phyloP scores from a whole-genome alignment of 345 rosid species.

The Arabidopsis arenosa region DNA sequence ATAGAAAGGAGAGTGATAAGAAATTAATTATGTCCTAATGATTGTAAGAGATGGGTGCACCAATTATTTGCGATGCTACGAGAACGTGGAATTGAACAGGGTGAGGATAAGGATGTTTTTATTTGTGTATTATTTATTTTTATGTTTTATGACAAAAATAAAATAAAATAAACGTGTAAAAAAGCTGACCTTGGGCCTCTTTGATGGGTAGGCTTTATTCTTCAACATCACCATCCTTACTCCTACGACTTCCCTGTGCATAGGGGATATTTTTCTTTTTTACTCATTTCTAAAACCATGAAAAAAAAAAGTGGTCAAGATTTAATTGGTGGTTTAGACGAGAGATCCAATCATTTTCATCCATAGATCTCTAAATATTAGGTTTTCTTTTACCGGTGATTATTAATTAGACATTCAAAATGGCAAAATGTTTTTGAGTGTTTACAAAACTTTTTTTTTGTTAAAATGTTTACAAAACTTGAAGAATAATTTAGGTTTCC shows the following conservation, averaged over 20 bases:
- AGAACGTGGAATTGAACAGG: slow-evolving; percentile 40
- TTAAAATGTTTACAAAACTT: not conserved
- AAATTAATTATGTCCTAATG: slow-evolving; percentile 21
- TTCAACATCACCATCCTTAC: slow-evolving; percentile 42
- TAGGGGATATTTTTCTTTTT: not conserved
- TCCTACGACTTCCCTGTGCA: slow-evolving; percentile 31
- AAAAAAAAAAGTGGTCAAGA: not conserved
- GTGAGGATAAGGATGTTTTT: slow-evolving; percentile 42
- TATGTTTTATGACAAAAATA: not conserved
- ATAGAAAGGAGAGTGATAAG: slow-evolving; percentile 4
- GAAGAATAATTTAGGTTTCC: not conserved
- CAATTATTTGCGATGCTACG: slow-evolving; percentile 45
- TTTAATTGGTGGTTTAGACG: not conserved
- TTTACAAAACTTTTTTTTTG: not conserved
- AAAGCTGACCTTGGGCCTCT: slow-evolving; percentile 39
- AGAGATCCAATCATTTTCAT: slow-evolving; percentile 13
- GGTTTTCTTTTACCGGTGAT: not conserved
- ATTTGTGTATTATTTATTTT: not conserved
- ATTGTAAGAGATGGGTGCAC: slow-evolving; percentile 36
- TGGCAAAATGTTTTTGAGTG: not conserved
- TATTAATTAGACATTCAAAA: not conserved
- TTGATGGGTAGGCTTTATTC: slow-evolving; percentile 36
- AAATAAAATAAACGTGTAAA: slow-evolving; percentile 36
- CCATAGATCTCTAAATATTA: not conserved
- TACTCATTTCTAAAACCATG: slow-evolving; percentile 18